Evolutionary conservation across 345 rosid species (phyloP).

Genomic region (Ricinus communis): DNA sequence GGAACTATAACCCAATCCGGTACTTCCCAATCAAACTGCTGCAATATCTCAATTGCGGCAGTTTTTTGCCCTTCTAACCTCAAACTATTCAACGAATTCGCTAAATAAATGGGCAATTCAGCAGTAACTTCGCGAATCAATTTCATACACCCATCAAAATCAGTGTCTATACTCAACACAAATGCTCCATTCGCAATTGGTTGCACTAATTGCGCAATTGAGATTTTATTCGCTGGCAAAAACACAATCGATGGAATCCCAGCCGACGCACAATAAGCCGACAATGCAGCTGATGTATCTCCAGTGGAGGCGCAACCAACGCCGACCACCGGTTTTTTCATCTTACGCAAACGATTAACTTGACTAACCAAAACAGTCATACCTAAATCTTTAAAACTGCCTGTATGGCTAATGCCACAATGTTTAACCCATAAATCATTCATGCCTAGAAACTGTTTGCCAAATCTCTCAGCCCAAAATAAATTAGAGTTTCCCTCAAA

Average conservation of each 20-base stretch:
- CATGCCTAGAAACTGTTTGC: slow-evolving; percentile 72
- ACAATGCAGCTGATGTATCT: slow-evolving; percentile 83
- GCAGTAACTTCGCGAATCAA: slow-evolving; percentile 77
- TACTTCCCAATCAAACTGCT: slow-evolving; percentile 92
- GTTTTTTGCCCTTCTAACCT: slow-evolving; percentile 93
- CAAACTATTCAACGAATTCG: slow-evolving; percentile 80
- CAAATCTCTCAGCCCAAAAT: slow-evolving; percentile 91
- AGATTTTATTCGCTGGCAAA: slow-evolving; percentile 79
- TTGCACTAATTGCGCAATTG: slow-evolving; percentile 91
- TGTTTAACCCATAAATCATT: slow-evolving; percentile 92
- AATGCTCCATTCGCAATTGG: slow-evolving; percentile 95
- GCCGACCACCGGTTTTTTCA: slow-evolving; percentile 73
- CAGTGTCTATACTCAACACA: slow-evolving; percentile 81
- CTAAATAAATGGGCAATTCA: slow-evolving; percentile 78
- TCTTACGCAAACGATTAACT: slow-evolving; percentile 72
- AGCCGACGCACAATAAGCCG: slow-evolving; percentile 85
- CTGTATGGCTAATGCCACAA: slow-evolving; percentile 90
- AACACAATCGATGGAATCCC: slow-evolving; percentile 91
- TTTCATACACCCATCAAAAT: slow-evolving; percentile 94
- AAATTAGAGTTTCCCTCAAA: slow-evolving; percentile 88
- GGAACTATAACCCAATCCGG: slow-evolving; percentile 98
- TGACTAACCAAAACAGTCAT: slow-evolving; percentile 95
- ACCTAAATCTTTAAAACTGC: slow-evolving; percentile 89
- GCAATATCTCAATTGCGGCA: slow-evolving; percentile 86
- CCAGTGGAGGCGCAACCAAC: slow-evolving; percentile 97